These are phyloP conservation scores for Penstemon davidsonii DNA, from an alignment of 257 asterid species.

Conservation along the genomic window DNA sequence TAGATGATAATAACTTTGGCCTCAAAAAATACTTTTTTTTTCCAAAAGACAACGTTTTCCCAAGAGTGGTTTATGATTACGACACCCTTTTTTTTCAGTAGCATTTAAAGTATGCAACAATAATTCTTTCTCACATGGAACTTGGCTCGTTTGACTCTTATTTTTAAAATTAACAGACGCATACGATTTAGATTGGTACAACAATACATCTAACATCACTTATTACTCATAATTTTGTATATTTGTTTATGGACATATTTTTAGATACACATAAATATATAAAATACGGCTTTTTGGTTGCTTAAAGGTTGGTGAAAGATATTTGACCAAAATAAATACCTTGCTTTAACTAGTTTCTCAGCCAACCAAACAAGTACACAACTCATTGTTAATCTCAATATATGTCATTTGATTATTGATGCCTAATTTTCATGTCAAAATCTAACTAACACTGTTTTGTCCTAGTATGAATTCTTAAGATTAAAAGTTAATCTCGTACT, in stretches of 20 bases:
- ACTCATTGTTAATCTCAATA: neutral
- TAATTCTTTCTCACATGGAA: slow-evolving; percentile 14
- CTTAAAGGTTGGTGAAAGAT: slow-evolving; percentile 30
- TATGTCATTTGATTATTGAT: no score
- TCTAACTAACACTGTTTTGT: neutral
- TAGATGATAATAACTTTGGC: no score
- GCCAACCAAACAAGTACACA: slow-evolving; percentile 27
- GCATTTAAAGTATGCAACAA: neutral
- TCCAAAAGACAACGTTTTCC: no score
- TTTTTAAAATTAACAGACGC: slow-evolving; percentile 10
- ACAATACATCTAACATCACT: slow-evolving; percentile 25
- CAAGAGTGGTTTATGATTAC: no score
- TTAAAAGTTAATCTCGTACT: slow-evolving; percentile 16
- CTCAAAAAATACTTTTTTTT: no score
- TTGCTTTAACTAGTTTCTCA: slow-evolving; percentile 31
- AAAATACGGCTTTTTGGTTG: neutral
- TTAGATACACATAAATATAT: neutral
- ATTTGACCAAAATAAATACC: slow-evolving; percentile 16
- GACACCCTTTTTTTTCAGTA: slow-evolving; percentile 1
- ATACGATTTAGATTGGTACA: slow-evolving; percentile 25
- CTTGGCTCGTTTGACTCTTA: slow-evolving; percentile 13
- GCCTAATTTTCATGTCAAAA: neutral
- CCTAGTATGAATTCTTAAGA: neutral
- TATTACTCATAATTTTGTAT: neutral
- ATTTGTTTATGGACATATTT: no score